Conservation (phyloP, 1,284 basidiomycete species). For the Kwoniella shivajii region DNA sequence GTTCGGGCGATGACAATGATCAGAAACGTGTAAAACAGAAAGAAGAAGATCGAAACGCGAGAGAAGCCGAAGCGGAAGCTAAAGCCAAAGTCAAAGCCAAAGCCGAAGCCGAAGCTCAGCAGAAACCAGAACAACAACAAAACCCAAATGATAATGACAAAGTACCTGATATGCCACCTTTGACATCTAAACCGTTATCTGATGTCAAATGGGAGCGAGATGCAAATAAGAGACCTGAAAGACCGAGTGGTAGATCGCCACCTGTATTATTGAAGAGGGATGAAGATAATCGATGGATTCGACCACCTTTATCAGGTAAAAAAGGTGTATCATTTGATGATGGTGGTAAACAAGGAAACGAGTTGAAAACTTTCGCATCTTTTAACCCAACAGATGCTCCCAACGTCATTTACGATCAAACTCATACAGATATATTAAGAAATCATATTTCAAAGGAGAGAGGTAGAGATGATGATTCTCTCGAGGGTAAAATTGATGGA, state of each 20-base stretch:
- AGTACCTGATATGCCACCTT: neutral
- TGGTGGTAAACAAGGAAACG: conserved; percentile 13
- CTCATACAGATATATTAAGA: neutral
- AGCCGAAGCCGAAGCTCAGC: neutral
- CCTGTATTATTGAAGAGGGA: conserved; percentile 11
- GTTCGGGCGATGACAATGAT: neutral
- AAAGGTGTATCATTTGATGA: conserved; percentile 12
- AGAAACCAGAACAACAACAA: neutral
- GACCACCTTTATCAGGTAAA: conserved; percentile 7
- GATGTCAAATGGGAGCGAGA: conserved; percentile 6
- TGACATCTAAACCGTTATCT: neutral
- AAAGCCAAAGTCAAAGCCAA: neutral
- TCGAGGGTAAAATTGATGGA: conserved; percentile 4
- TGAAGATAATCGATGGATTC: conserved; percentile 5
- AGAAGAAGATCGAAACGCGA: neutral
- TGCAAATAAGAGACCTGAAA: conserved; percentile 3
- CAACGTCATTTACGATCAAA: conserved; percentile 7
- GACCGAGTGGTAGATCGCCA: conserved; percentile 12
- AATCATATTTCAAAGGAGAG: neutral
- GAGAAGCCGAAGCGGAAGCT: neutral
- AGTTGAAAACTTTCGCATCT: neutral
- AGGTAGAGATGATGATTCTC: neutral
- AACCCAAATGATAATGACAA: neutral
- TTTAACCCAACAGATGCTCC: conserved; percentile 6
- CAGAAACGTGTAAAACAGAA: neutral